Percentiles rank a stretch among this genome's conserved stretches.
These are phyloP conservation scores for Trichoderma sp. DNA, from an alignment of 2,329 filamentous ascomycete genomes.

Conservation along the genomic window DNA sequence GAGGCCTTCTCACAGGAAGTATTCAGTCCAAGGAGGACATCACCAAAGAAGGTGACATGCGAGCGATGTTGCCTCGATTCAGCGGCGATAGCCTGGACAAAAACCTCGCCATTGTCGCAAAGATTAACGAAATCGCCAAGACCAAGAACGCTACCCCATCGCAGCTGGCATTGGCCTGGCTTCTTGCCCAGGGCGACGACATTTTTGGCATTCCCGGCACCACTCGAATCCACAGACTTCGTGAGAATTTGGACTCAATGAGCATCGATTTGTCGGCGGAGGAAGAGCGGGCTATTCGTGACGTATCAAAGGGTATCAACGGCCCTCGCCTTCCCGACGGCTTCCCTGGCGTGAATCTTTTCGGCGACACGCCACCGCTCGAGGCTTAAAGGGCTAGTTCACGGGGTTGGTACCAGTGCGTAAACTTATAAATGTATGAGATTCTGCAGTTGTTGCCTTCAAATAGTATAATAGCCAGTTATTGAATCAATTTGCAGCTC, in stretches of 20 bases:
- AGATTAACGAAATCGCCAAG: constrained; percentile 53
- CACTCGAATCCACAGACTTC: constrained; percentile 42
- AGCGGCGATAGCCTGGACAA: constrained; percentile 39
- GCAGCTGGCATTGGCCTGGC: constrained; percentile 66
- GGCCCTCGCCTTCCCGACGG: neutral
- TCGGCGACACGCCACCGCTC: constrained; percentile 13
- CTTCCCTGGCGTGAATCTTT: neutral
- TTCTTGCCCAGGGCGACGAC: constrained; percentile 62
- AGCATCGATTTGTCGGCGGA: constrained; percentile 7
- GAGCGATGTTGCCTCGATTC: constrained; percentile 33
- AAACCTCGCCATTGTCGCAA: constrained; percentile 57
- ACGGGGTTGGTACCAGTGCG: neutral
- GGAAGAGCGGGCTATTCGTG: constrained; percentile 7
- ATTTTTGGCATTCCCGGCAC: constrained; percentile 63
- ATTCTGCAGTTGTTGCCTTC: neutral
- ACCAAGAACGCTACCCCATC: constrained; percentile 58
- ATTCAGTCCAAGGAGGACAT: constrained; percentile 53
- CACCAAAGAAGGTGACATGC: constrained; percentile 45
- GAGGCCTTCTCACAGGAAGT: constrained; percentile 59
- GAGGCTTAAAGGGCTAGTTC: neutral
- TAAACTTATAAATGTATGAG: neutral
- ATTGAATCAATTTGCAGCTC: neutral
- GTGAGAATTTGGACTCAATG: constrained; percentile 5
- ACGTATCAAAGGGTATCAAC: constrained; percentile 2
- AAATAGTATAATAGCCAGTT: neutral